phyloP scores from a whole-genome alignment of 2,329 filamentous ascomycete genomes.

The Pseudocercospora pini-densiflorae region DNA sequence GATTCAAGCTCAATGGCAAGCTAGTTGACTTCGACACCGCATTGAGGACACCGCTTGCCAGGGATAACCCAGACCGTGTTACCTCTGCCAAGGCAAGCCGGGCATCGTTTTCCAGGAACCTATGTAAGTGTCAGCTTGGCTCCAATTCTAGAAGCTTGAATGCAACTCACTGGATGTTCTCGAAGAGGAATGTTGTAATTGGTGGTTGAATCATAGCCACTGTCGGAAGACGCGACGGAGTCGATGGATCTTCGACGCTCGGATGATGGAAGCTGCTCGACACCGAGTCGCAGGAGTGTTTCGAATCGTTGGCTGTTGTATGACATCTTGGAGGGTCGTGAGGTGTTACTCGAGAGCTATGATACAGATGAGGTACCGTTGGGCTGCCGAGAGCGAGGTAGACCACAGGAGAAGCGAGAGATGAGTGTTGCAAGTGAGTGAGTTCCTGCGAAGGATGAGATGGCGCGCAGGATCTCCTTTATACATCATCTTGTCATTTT shows the following conservation, averaged over 20 bases:
- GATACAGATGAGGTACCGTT: background rate
- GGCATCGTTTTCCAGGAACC: constrained; percentile 41
- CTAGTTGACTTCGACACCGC: constrained; percentile 36
- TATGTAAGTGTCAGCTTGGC: constrained; percentile 23
- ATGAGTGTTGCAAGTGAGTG: constrained; percentile 1
- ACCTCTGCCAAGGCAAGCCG: constrained; percentile 36
- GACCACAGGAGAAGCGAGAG: background rate
- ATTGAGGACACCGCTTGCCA: constrained; percentile 42
- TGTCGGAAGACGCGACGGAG: background rate
- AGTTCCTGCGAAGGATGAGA: background rate
- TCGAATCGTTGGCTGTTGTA: constrained; percentile 34
- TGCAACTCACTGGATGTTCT: background rate
- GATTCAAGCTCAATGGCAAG: background rate
- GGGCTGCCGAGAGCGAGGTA: background rate
- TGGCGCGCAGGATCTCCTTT: background rate
- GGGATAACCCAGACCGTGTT: constrained; percentile 42
- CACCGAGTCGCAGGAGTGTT: constrained; percentile 32
- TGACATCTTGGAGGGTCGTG: constrained; percentile 29
- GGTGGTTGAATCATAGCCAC: background rate
- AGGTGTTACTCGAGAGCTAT: background rate
- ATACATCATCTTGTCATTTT: constrained; percentile 9
- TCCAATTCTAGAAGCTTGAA: background rate
- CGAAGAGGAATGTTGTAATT: constrained; percentile 1
- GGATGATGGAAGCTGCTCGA: constrained; percentile 36
- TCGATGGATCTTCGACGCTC: background rate